Percentiles rank a stretch among this genome's conserved stretches.
These are phyloP conservation scores for Mycena belliarum DNA, from an alignment of 768 basidiomycete species.

Conservation along the genomic window DNA sequence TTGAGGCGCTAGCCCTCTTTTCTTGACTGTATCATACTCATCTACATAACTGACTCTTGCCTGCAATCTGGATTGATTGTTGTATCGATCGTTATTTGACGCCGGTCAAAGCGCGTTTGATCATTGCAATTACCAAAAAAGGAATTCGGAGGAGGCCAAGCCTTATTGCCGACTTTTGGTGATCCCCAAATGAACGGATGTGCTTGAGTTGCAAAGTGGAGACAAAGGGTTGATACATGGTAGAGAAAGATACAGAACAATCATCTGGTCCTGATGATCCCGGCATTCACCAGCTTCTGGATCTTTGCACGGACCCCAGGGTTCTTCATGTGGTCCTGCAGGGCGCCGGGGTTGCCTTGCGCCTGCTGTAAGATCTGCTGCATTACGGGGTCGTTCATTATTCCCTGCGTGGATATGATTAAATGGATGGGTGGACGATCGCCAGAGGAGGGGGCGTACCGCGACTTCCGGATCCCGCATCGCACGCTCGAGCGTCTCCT, in stretches of 20 bases:
- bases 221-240: slow-evolving; percentile 8
- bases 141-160: background rate
- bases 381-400: slow-evolving; percentile 92
- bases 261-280: slow-evolving; percentile 88
- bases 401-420: slow-evolving; percentile 49
- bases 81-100: background rate
- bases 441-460: slow-evolving; percentile 45
- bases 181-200: background rate
- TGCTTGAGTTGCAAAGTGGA: slow-evolving; percentile 3
- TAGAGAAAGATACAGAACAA: background rate
- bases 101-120: background rate
- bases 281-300: slow-evolving; percentile 87
- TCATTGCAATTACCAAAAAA: background rate
- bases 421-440: background rate
- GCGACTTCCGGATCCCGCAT: slow-evolving; percentile 98
- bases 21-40: too few relatives aligned
- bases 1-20: too few relatives aligned
- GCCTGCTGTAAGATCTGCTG: slow-evolving; percentile 94
- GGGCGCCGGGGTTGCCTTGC: slow-evolving; percentile 81
- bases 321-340: slow-evolving; percentile 97
- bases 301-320: slow-evolving; percentile 79
- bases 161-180: too few relatives aligned
- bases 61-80: too few relatives aligned
- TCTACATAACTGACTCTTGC: too few relatives aligned
- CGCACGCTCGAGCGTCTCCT: slow-evolving; percentile 88